Conservation (phyloP, 2,329 filamentous ascomycete species). For the Seiridium unicorne region DNA sequence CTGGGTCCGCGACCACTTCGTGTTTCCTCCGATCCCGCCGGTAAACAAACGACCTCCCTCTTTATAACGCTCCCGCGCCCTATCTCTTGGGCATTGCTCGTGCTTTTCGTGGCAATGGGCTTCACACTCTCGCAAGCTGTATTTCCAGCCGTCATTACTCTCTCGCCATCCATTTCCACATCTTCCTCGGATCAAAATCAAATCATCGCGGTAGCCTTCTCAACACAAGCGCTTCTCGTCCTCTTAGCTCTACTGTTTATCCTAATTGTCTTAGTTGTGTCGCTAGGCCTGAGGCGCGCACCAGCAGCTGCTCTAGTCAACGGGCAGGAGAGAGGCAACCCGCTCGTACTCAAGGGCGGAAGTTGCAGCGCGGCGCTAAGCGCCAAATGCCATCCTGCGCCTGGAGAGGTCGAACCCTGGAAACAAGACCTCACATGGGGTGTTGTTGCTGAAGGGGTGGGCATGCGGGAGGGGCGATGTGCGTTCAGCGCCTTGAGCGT, state of each 20-base stretch:
- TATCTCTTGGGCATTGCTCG: constrained; percentile 42
- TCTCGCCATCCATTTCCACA: constrained; percentile 11
- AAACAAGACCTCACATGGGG: constrained; percentile 43
- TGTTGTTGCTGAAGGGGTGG: constrained; percentile 38
- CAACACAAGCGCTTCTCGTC: constrained; percentile 38
- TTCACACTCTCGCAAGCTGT: constrained; percentile 47
- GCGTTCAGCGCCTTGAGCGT: constrained; percentile 38
- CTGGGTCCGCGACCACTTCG: constrained; percentile 36
- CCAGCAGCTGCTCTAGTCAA: constrained; percentile 32
- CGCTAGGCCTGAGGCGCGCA: constrained; percentile 39
- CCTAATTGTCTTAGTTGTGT: constrained; percentile 31
- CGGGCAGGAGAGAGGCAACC: constrained; percentile 41
- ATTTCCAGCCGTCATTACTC: constrained; percentile 28
- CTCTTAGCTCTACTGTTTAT: constrained; percentile 38
- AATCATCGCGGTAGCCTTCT: constrained; percentile 38
- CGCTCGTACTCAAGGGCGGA: constrained; percentile 44
- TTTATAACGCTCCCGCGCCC: constrained; percentile 49
- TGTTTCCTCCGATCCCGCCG: constrained; percentile 40
- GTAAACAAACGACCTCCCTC: constrained; percentile 44
- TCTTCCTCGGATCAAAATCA: constrained; percentile 8
- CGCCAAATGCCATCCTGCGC: constrained; percentile 43
- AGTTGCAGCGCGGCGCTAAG: constrained; percentile 52
- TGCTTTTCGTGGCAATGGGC: constrained; percentile 40
- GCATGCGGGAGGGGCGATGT: constrained; percentile 39
- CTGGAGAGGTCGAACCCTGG: constrained; percentile 29